phyloP scores from a whole-genome alignment of 1,284 basidiomycete species.

The Paramarasmius palmivorus region DNA sequence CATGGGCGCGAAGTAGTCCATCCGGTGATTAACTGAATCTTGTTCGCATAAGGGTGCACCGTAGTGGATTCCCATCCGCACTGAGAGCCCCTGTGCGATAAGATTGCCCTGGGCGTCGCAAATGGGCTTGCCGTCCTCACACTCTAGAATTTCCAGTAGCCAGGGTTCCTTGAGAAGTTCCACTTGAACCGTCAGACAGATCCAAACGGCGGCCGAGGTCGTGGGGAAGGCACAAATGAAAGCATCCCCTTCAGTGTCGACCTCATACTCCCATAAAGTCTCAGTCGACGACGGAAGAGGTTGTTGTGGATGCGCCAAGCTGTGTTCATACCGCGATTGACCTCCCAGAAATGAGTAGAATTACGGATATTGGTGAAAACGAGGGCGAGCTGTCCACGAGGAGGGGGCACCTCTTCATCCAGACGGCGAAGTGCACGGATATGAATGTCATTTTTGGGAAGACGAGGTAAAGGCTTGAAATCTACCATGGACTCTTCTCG shows the following conservation, averaged over 20 bases:
- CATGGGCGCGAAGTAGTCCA: conserved; percentile 97
- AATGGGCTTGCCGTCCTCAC: conserved; percentile 87
- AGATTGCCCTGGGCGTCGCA: conserved; percentile 70
- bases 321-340: conserved; percentile 93
- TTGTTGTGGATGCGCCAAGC: conserved; percentile 94
- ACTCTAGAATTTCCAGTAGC: conserved; percentile 94
- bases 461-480: conserved; percentile 33
- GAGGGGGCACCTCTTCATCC: conserved; percentile 84
- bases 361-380: conserved; percentile 99
- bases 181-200: conserved; percentile 89
- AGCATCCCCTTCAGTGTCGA: conserved; percentile 99
- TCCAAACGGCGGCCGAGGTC: conserved; percentile 85
- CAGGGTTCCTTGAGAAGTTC: conserved; percentile 86
- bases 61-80: conserved; percentile 98
- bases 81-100: conserved; percentile 87
- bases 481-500: conserved; percentile 47
- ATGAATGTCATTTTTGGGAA: conserved; percentile 47
- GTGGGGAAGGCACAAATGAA: conserved; percentile 99
- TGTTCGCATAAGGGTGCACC: conserved; percentile 90
- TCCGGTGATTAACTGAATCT: conserved; percentile 92
- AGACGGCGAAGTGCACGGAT: conserved; percentile 62
- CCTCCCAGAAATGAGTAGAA: conserved; percentile 97
- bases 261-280: conserved; percentile 97
- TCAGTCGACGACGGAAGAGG: conserved; percentile 83
- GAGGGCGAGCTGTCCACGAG: conserved; percentile 87